Evolutionary conservation across 306 rosid genomes (phyloP).

Genomic region (Senna siamea): DNA sequence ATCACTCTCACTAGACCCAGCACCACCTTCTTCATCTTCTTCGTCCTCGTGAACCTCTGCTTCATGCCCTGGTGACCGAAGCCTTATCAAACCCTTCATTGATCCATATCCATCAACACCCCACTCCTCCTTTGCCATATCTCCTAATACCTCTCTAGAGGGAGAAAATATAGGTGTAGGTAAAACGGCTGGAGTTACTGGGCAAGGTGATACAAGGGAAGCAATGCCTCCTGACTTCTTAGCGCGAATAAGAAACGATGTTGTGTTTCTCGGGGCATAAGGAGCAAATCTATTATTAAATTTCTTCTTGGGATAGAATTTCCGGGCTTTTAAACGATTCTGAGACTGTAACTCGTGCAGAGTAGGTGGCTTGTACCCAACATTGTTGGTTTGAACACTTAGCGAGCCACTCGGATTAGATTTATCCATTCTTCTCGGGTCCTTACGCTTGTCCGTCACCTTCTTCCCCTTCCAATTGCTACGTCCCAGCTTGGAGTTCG

Average conservation of each 20-base stretch:
- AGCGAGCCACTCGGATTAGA: slow-evolving; percentile 29
- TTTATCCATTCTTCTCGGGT: slow-evolving; percentile 62
- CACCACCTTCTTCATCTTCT: slow-evolving; percentile 54
- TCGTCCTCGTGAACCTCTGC: slow-evolving; percentile 56
- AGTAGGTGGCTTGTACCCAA: slow-evolving; percentile 68
- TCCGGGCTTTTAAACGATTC: slow-evolving; percentile 82
- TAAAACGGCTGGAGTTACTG: slow-evolving; percentile 87
- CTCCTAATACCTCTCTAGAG: slow-evolving; percentile 82
- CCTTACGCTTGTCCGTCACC: slow-evolving; percentile 65
- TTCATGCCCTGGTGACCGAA: slow-evolving; percentile 69
- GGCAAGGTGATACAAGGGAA: slow-evolving; percentile 85
- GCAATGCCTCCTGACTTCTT: slow-evolving; percentile 91
- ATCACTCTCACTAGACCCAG: slow-evolving; percentile 88
- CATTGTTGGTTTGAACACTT: slow-evolving; percentile 29
- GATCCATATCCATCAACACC: slow-evolving; percentile 98
- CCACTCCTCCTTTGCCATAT: slow-evolving; percentile 96
- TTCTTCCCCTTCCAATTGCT: slow-evolving; percentile 89
- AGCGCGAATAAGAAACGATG: slow-evolving; percentile 84
- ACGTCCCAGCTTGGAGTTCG: slow-evolving; percentile 44
- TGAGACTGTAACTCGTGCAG: slow-evolving; percentile 86
- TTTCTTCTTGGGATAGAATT: slow-evolving; percentile 84
- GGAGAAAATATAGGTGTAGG: slow-evolving; percentile 91
- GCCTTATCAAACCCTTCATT: slow-evolving; percentile 91
- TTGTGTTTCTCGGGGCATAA: slow-evolving; percentile 92
- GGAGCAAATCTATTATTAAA: slow-evolving; percentile 83